Conservation (phyloP, 257 asterid species). For the Plantago major region DNA sequence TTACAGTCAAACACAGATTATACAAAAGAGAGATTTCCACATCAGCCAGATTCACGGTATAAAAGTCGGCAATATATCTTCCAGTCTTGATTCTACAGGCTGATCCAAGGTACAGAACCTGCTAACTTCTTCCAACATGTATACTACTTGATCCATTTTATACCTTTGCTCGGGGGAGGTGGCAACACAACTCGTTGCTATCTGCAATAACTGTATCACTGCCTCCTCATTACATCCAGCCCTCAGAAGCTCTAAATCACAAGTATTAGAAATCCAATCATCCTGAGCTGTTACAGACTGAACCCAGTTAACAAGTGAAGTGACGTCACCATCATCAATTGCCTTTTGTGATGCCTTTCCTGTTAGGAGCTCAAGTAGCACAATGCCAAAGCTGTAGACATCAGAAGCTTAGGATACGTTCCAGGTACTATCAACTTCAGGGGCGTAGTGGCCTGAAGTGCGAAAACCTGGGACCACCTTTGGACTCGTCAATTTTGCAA, state of each 20-base stretch:
- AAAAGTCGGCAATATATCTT: no score
- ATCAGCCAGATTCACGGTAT: no score
- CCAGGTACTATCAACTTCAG: neutral
- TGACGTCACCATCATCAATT: conserved; percentile 19
- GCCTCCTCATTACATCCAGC: conserved; percentile 24
- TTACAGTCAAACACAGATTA: no score
- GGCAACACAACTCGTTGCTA: no score
- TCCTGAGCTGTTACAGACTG: conserved; percentile 26
- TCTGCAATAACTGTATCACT: no score
- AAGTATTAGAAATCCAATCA: conserved; percentile 31
- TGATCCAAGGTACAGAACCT: no score
- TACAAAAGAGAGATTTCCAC: no score
- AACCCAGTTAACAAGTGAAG: conserved; percentile 35
- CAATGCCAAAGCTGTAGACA: conserved; percentile 7
- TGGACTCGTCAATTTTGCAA: neutral
- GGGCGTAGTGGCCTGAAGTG: neutral
- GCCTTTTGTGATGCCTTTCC: conserved; percentile 13
- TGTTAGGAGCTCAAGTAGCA: neutral
- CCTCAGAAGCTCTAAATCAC: conserved; percentile 31
- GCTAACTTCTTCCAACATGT: no score
- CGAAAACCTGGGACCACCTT: neutral
- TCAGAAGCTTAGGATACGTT: conserved; percentile 8
- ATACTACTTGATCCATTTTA: no score
- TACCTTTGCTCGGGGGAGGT: no score
- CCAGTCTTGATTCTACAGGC: no score